Conservation (phyloP, 2,329 filamentous ascomycete species). For the Ustilaginoidea virens region DNA sequence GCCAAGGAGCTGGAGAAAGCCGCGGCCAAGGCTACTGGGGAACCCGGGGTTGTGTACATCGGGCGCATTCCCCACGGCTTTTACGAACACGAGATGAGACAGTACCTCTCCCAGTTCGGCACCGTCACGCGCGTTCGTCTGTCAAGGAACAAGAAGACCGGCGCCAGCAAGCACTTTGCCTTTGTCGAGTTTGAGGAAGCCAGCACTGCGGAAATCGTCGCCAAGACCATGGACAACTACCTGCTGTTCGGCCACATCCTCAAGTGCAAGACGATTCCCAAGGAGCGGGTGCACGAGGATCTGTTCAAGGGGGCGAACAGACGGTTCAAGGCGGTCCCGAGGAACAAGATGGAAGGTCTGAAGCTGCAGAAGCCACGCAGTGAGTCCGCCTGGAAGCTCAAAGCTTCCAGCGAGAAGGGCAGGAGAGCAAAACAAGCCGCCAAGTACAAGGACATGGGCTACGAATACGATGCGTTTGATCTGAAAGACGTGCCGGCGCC, state of each 20-base stretch:
- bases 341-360: conserved; percentile 71
- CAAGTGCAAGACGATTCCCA: conserved; percentile 66
- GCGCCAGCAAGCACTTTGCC: conserved; percentile 81
- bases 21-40: conserved; percentile 27
- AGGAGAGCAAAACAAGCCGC: conserved; percentile 53
- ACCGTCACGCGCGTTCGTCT: conserved; percentile 63
- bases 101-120: conserved; percentile 91
- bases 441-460: conserved; percentile 66
- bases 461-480: conserved; percentile 62
- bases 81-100: conserved; percentile 89
- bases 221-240: conserved; percentile 96
- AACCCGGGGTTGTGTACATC: conserved; percentile 73
- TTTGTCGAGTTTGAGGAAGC: conserved; percentile 85
- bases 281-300: conserved; percentile 62
- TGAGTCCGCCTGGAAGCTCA: conserved; percentile 64
- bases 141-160: conserved; percentile 83
- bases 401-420: conserved; percentile 56
- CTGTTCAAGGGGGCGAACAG: conserved; percentile 84
- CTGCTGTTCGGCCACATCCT: conserved; percentile 88
- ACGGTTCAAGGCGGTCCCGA: conserved; percentile 77
- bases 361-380: conserved; percentile 58
- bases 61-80: conserved; percentile 86
- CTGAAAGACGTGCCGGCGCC: conserved; percentile 42
- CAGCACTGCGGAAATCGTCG: conserved; percentile 68
- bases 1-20: conserved; percentile 29